Base-by-base conservation (phyloP, 257 asterid species). In the Buddleja alternifolia region DNA sequence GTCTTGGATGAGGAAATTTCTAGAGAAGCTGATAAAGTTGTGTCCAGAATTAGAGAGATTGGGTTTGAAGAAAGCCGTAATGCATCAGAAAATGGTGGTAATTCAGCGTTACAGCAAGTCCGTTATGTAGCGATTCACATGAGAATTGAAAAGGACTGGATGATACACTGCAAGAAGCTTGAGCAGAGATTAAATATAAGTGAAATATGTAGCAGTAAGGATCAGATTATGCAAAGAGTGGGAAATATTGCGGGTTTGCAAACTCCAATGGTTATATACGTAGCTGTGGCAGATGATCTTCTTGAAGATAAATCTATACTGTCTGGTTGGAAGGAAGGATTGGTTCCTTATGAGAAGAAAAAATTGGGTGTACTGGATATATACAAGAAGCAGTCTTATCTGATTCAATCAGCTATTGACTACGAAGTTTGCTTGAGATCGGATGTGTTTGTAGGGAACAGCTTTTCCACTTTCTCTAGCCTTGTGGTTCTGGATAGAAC, bases 111-210 rank as follows among this genome's bases (percentile, higher is more conserved):
- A 11, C 62, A 69, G 50, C 71, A 51, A 4, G 74, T 67, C 64
- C 93, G 92, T 2, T 93, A 82, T 57, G 73, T 88, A 8, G 94
- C 97, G 10, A 96, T 93, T 48, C 98, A 93, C 80, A 90, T 88
- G 98, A 93, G 98, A 78, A 88, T 93, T 12, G 98, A 90, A 67
- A 93, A 81, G 59, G 98, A 93, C 59, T 93, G 98, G 98, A 88
- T 84, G 92, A 90, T 93, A 67, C 98, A 93, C 63, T 93, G 98
- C 79, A 89, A 85, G 78, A 93, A 93, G 52, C 73, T 82, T 50
- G 97, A 93, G 83, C 92, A 82, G 59, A 81, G 95, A 69, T 63
- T 74, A 34, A 90, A 88, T 19, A 54, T 80, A 62, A 73, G 73
- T 32, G 94, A 88, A 67, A 88, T 93, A 11, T 93, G 98, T 48